Evolutionary conservation across 306 rosid species (phyloP).

Genomic region (Cucurbita moschata): DNA sequence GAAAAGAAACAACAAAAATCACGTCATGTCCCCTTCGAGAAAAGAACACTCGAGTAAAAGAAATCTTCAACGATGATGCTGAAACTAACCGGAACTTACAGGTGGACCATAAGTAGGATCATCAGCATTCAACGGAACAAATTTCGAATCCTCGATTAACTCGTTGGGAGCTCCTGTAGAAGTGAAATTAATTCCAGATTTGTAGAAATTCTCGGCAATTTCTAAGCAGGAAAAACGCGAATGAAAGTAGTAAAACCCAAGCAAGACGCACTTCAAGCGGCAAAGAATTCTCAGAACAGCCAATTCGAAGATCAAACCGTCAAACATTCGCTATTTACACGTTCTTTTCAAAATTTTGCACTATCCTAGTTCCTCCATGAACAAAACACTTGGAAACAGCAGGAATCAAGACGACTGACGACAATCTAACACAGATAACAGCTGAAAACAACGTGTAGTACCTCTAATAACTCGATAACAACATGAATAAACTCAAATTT

Average conservation of each 20-base stretch:
- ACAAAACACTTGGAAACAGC: neutral
- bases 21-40: neutral
- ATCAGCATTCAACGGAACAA: constrained; percentile 69
- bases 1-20: neutral
- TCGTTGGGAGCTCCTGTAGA: constrained; percentile 48
- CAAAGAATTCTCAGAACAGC: too few relatives aligned
- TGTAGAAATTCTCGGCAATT: too few relatives aligned
- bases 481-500: neutral
- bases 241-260: too few relatives aligned
- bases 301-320: too few relatives aligned
- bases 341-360: neutral
- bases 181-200: neutral
- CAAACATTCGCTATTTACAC: neutral
- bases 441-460: neutral
- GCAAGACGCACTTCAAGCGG: too few relatives aligned
- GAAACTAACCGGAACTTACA: constrained; percentile 95
- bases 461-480: neutral
- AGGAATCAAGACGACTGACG: neutral
- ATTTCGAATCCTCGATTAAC: constrained; percentile 67
- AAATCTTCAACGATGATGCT: constrained; percentile 3
- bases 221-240: too few relatives aligned
- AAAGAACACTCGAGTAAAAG: neutral
- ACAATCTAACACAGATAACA: neutral
- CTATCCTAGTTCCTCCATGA: neutral
- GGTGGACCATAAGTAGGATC: constrained; percentile 81